Evolutionary conservation across 1,139 yeast genomes (phyloP), one percentile per base, ranked within the genome.

Genomic region (Saccharomycopsis hybrid): DNA sequence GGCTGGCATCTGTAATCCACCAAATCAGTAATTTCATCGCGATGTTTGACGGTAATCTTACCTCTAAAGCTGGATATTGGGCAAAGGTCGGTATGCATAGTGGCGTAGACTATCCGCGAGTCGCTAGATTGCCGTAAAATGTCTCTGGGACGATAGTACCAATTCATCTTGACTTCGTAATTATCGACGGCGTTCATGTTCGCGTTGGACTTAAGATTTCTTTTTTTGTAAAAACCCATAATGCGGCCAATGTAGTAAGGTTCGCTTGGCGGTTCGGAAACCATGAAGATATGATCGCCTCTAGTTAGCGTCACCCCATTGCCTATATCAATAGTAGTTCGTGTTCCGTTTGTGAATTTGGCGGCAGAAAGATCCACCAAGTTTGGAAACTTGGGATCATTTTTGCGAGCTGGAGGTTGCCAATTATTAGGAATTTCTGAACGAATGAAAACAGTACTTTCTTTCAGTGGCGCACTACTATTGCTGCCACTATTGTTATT

Each of bases 251-350:
- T 78, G 60, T 87, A 89, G 67, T 86, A 90, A 0, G 97, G 97
- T 59, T 90, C 97, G 1, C 96, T 95, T 0, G 96, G 92, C 0
- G 97, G 97, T 62, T 88, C 96, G 56, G 95, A 82, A 29, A 89
- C 74, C 79, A 92, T 81, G 63, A 86, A 90, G 4, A 90, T 84
- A 56, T 75, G 82, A 52, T 90, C 96, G 53, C 73, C 70, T 35
- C 60, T 33, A 4, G 42, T 60, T 32, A 66, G 60, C 3, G 67
- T 56, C 4, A 57, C 57, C 2, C 72, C 70, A 40, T 68, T 68
- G 2, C 57, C 55, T 13, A 60, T 53, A 18, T 38, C 25, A 4
- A 53, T 30, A 2, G 46, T n/a, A 18, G 33, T 30, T 18, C 38
- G 32, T 13, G 28, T 33, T 2, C 33, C 39, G 35, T 41, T 33